A percentile compares a stretch with the other conserved stretches of the same genome.
phyloP scores from a whole-genome alignment of 768 basidiomycete genomes.

The Serendipita sp. region DNA sequence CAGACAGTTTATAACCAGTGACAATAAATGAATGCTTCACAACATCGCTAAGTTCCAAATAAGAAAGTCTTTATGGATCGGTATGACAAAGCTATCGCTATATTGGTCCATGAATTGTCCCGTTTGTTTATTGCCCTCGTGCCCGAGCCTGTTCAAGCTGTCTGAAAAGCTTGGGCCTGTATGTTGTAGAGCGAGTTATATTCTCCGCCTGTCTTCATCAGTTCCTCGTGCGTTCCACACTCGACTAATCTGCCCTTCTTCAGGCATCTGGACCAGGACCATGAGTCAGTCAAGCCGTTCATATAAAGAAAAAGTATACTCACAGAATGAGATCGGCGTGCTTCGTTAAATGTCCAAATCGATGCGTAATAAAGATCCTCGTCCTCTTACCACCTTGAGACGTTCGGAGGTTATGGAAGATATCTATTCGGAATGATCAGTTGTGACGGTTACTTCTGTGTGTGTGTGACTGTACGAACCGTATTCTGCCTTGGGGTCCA shows the following conservation, averaged over 20 bases:
- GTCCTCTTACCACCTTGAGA: neutral
- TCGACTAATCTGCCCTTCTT: constrained; percentile 24
- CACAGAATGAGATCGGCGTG: constrained; percentile 24
- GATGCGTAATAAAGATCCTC: constrained; percentile 22
- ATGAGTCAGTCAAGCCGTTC: no score
- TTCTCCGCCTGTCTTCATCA: constrained; percentile 23
- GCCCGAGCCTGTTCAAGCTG: no score
- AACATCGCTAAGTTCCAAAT: no score
- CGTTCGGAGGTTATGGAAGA: constrained; percentile 2
- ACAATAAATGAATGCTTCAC: no score
- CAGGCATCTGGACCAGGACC: no score
- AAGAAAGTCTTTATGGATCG: no score
- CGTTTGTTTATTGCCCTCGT: no score
- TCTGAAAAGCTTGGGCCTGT: constrained; percentile 21
- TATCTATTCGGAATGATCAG: neutral
- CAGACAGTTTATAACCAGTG: no score
- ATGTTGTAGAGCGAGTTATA: constrained; percentile 28
- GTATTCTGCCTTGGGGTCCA: constrained; percentile 39
- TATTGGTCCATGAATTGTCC: no score
- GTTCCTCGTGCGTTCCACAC: constrained; percentile 25
- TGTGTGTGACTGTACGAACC: neutral
- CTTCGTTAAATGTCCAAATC: constrained; percentile 24
- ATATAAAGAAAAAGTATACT: neutral
- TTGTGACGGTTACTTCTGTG: neutral
- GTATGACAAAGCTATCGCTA: no score